Base-by-base conservation (phyloP, 2,329 filamentous ascomycete genomes). In the Microthyrium microscopicum region DNA sequence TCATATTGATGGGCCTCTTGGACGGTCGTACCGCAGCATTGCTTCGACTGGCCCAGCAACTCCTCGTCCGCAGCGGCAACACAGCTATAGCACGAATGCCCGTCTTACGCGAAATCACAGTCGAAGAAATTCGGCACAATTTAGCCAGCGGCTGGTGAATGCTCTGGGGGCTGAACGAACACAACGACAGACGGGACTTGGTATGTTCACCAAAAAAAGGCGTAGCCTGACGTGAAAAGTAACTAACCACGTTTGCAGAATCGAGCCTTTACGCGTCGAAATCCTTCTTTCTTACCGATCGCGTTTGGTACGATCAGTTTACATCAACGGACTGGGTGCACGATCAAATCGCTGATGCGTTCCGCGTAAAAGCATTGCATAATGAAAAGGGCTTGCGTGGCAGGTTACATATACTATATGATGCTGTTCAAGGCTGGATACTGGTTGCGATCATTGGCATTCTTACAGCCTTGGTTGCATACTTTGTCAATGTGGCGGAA, bases 291-390 rank as follows among this genome's bases (percentile, higher is more conserved):
- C 62, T 76, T 32, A 81, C 94, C 48, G 84, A 95, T 44, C 75
- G 89, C 39, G 79, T 91, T 7, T 95, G 89, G 89, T 95, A 95
- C 57, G 89, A 98, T 60, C 89, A 98, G 56, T 93, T 93, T 49
- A 93, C 84, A 5, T 92, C 82, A 5, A 94, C 83, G 35, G 87
- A 98, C 54, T 98, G 89, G 89, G 85, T 98, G 1, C 87, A 93
- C 51, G 89, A 98, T 55, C 85, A 79, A 52, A 94, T 98, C 44
- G 82, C 84, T 47, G 89, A 95, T 56, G 83, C 85, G 7, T 82
- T 84, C 46, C 79, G 89, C 18, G 73, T 91, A 31, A 89, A 91
- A 52, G 75, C 75, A 34, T 65, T 98, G 25, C 73, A 83, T 31
- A 75, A 69, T 46, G 68, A 84, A 31, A 91, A 78, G 52, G 89